Percentiles rank a stretch among this genome's conserved stretches.
Conservation (phyloP, 345 rosid genomes). For the Euphorbia tirucalli region DNA sequence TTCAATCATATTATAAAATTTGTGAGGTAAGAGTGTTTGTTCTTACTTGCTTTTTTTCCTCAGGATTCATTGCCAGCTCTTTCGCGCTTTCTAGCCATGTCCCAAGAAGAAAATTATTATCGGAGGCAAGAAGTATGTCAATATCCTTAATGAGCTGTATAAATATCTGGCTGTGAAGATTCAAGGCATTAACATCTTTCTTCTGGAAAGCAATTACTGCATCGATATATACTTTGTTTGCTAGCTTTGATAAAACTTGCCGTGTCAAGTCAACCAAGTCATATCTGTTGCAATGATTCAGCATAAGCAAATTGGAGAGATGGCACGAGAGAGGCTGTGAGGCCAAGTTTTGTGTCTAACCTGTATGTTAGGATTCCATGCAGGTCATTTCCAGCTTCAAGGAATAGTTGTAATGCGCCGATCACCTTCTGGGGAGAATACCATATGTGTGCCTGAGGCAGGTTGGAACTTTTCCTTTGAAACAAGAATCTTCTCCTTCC, state of each 20-base stretch:
- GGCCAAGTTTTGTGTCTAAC: conserved; percentile 27
- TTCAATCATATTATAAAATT: neutral
- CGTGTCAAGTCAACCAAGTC: conserved; percentile 90
- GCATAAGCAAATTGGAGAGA: too few species aligned
- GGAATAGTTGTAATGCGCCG: conserved; percentile 60
- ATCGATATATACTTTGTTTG: conserved; percentile 71
- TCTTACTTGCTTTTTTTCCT: conserved; percentile 70
- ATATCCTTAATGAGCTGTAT: conserved; percentile 70
- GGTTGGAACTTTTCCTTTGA: conserved; percentile 37
- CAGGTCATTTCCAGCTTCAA: conserved; percentile 67
- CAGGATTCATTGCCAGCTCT: conserved; percentile 49
- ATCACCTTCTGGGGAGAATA: conserved; percentile 59
- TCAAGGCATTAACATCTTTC: conserved; percentile 51
- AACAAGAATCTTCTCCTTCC: conserved; percentile 56
- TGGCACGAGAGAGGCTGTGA: too few species aligned
- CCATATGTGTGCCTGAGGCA: conserved; percentile 87
- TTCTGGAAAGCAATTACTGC: conserved; percentile 54
- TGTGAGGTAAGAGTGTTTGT: neutral
- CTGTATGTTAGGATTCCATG: conserved; percentile 70
- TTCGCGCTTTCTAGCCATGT: conserved; percentile 92
- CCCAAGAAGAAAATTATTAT: conserved; percentile 80
- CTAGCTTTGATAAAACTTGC: conserved; percentile 86
- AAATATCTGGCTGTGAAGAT: conserved; percentile 45
- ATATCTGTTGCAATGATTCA: conserved; percentile 49
- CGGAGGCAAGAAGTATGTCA: conserved; percentile 71